Percentiles rank a stretch among this genome's conserved stretches.
phyloP scores from a whole-genome alignment of 345 rosid genomes.

The Gossypium herbaceum region DNA sequence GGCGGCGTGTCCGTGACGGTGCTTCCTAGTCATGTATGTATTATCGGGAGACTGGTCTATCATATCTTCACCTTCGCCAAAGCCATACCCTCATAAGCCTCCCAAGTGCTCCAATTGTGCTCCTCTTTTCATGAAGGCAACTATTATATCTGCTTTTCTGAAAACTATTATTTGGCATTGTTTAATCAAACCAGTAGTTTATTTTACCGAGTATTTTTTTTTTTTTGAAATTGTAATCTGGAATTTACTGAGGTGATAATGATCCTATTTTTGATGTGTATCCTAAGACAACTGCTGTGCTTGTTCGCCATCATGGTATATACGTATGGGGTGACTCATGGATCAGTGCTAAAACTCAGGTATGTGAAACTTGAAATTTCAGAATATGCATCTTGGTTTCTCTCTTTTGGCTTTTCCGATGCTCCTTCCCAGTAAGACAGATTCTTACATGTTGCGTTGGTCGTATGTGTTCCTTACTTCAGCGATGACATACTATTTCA shows the following conservation, averaged over 20 bases:
- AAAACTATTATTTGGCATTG: background rate
- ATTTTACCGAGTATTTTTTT: background rate
- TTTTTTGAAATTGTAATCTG: background rate
- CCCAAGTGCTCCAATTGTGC: constrained; percentile 92
- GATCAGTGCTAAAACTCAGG: constrained; percentile 99
- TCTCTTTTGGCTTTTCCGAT: background rate
- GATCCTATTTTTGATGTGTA: constrained; percentile 24
- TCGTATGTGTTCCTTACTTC: background rate
- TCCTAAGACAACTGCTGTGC: constrained; percentile 92
- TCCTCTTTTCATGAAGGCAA: constrained; percentile 84
- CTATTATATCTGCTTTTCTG: background rate
- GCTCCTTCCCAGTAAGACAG: background rate
- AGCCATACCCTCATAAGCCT: constrained; percentile 78
- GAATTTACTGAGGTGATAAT: background rate
- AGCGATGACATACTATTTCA: constrained; percentile 24
- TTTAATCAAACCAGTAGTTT: background rate
- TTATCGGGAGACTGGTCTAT: constrained; percentile 59
- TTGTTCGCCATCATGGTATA: constrained; percentile 92
- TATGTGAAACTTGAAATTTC: constrained; percentile 21
- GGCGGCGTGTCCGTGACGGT: no score
- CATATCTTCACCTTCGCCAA: constrained; percentile 68
- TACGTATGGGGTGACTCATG: constrained; percentile 96
- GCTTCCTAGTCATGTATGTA: constrained; percentile 45
- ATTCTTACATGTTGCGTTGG: background rate
- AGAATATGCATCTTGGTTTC: no score